Conservation (phyloP, 2,329 filamentous ascomycete species). For the Colletotrichum plurivorum region DNA sequence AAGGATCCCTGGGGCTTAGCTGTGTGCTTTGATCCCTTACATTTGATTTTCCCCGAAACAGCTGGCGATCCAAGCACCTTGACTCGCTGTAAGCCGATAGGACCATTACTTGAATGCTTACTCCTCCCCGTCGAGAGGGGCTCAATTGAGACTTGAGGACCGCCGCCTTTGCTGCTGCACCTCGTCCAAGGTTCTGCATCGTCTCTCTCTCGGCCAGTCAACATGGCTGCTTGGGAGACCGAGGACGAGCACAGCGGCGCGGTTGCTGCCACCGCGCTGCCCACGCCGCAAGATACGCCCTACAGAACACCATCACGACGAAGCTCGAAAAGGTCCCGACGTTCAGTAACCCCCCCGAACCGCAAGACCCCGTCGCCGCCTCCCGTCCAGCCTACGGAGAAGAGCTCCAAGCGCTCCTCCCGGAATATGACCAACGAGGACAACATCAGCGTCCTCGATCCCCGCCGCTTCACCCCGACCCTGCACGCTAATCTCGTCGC, state of each 20-base stretch:
- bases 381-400: constrained; percentile 58
- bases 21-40: constrained; percentile 41
- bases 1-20: constrained; percentile 38
- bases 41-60: constrained; percentile 34
- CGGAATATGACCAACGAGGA: constrained; percentile 76
- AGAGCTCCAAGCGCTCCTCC: constrained; percentile 65
- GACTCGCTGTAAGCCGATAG: constrained; percentile 24
- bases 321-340: constrained; percentile 71
- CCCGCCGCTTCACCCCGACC: constrained; percentile 93
- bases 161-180: constrained; percentile 10
- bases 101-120: constrained; percentile 31
- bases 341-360: constrained; percentile 75
- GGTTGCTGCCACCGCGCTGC: constrained; percentile 69
- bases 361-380: constrained; percentile 72
- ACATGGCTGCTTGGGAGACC: constrained; percentile 73
- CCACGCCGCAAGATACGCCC: constrained; percentile 79
- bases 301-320: constrained; percentile 81
- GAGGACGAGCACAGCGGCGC: constrained; percentile 73
- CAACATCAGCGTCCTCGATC: constrained; percentile 82
- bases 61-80: constrained; percentile 38
- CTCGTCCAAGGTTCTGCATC: constrained; percentile 12
- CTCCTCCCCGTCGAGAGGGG: constrained; percentile 23
- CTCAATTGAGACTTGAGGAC: constrained; percentile 38
- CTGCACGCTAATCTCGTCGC: constrained; percentile 95
- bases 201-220: constrained; percentile 43